These are phyloP conservation scores for Moesziomyces sp. DNA, from an alignment of 1,284 basidiomycete genomes.

Conservation along the genomic window DNA sequence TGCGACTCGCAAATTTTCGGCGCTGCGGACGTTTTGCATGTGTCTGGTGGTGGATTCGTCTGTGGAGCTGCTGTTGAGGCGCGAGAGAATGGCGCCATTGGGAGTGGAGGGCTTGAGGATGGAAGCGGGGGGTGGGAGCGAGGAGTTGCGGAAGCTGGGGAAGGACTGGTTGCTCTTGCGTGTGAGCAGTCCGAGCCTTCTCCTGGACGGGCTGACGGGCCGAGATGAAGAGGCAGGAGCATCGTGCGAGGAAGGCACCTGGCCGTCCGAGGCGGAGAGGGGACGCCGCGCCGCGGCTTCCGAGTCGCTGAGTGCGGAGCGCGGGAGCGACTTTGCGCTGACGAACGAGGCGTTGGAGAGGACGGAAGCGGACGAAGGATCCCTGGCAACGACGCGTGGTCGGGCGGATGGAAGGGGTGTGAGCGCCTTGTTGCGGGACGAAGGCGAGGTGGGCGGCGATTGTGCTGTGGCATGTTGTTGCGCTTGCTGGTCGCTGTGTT, in stretches of 20 bases:
- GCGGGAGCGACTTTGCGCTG: constrained; percentile 35
- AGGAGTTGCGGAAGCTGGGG: background rate
- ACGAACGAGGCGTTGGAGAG: constrained; percentile 38
- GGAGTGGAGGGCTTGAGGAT: constrained; percentile 11
- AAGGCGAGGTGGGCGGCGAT: constrained; percentile 17
- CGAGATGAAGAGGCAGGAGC: constrained; percentile 13
- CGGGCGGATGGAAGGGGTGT: constrained; percentile 7
- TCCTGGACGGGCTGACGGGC: constrained; percentile 19
- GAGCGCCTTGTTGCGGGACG: background rate
- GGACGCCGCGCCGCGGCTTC: constrained; percentile 21
- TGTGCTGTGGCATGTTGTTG: background rate
- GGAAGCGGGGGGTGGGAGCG: constrained; percentile 16
- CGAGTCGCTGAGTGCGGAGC: constrained; percentile 37
- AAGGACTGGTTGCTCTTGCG: constrained; percentile 36
- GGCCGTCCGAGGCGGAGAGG: constrained; percentile 9
- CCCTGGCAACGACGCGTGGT: constrained; percentile 23
- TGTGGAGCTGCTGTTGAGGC: background rate
- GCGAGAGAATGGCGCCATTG: background rate
- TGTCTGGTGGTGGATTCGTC: background rate
- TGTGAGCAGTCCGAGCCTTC: constrained; percentile 14
- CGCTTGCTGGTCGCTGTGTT: background rate
- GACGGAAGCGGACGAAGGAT: constrained; percentile 38
- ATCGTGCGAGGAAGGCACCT: background rate
- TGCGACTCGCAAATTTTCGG: constrained; percentile 34
- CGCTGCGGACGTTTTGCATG: constrained; percentile 26